Base-by-base conservation (phyloP, 2,329 filamentous ascomycete genomes). In the Sporothrix mexicana region DNA sequence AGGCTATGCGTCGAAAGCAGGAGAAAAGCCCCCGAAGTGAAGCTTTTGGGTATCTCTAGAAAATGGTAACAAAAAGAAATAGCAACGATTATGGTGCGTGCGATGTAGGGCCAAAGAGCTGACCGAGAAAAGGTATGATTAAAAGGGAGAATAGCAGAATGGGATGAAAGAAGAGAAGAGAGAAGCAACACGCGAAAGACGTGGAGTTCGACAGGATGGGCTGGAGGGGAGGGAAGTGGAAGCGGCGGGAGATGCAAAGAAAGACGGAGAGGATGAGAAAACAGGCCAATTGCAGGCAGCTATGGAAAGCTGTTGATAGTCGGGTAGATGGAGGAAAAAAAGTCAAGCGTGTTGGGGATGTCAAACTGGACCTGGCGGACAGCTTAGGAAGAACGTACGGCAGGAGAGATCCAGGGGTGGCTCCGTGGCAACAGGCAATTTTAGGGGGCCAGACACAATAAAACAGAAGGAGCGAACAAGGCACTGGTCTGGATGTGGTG, bases 261-360 rank as follows among this genome's bases (percentile, higher is more conserved):
- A 69, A 51, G n/a, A 43, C 41, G 69, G 20, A 62, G 20, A 51
- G 25, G 47, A 51, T 30, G 47, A 25, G 36, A 59, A 23, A 23
- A n/a, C 25, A 70, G 45, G 57, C 25, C 41, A 62, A 30, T 49
- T 25, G 70, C 41, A 61, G 70, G 53, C 43, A 72, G 49, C 43
- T 67, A 17, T 12, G 47, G 43, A 62, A 71, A 73, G 71, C 66
- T 70, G 72, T 73, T 73, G 67, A 62, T 62, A n/a, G 69, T 67
- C 72, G 74, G 74, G 30, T 69, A 72, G 74, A 72, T 55, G 74
- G 74, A 74, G 64, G 67, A 70, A 59, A 59, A 61, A 59, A 30
- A 49, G 49, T 13, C 47, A 70, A 45, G 59, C 36, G 72, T 73
- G 73, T 74, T 74, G 73, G 73, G 74, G 67, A 72, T 49, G 20